Percentiles rank a stretch among this genome's conserved stretches.
Conservation (phyloP, 345 rosid species). For the Dimocarpus longan region DNA sequence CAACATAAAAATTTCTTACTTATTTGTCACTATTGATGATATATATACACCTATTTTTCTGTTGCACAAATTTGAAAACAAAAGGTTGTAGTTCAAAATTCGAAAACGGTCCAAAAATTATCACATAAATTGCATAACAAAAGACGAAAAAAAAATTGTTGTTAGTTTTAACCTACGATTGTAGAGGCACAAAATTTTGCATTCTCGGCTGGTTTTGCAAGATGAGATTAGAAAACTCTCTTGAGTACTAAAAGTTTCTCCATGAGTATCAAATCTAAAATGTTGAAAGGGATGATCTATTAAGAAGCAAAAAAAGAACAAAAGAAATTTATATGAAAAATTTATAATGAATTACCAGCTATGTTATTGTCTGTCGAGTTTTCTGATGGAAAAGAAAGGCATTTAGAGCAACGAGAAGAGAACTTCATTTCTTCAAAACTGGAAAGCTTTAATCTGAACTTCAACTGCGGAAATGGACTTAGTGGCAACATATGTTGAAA, state of each 20-base stretch:
- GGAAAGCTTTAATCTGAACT: neutral
- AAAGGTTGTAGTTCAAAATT: too few species aligned
- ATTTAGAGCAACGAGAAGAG: conserved; percentile 5
- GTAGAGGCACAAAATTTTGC: neutral
- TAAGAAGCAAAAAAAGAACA: neutral
- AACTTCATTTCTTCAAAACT: neutral
- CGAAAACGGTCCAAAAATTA: neutral
- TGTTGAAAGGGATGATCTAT: neutral
- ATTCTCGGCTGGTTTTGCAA: neutral
- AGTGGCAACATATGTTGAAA: neutral
- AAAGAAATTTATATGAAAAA: neutral
- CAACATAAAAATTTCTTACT: neutral
- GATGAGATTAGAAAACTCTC: neutral
- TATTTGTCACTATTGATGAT: neutral
- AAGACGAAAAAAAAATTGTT: too few species aligned
- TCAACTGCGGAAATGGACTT: neutral
- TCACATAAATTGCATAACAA: neutral
- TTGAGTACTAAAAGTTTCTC: neutral
- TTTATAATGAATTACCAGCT: neutral
- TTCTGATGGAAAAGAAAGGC: conserved; percentile 19
- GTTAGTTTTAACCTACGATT: too few species aligned
- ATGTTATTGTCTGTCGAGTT: neutral
- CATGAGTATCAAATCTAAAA: neutral
- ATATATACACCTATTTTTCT: neutral
- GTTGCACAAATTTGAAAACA: neutral